These are phyloP conservation scores for Phylloporus scabripes DNA, from an alignment of 768 basidiomycete species.

Conservation along the genomic window DNA sequence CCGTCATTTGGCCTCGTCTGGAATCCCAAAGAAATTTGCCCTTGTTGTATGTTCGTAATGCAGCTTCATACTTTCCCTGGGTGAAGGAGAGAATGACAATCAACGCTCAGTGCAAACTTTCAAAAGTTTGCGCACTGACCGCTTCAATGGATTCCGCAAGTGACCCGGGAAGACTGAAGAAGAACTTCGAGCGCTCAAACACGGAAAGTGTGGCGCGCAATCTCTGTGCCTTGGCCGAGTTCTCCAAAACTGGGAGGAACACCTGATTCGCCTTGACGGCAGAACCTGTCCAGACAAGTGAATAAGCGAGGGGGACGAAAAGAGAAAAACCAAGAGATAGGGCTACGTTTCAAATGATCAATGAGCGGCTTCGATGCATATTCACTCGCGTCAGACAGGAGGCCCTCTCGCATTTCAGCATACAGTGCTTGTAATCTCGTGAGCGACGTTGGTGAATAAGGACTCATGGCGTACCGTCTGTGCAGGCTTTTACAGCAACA, in stretches of 20 bases:
- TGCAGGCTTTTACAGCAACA: conserved; percentile 93
- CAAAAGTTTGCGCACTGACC: conserved; percentile 39
- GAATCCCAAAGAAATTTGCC: conserved; percentile 88
- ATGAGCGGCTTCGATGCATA: conserved; percentile 78
- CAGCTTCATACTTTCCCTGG: conserved; percentile 90
- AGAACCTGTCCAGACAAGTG: conserved; percentile 49
- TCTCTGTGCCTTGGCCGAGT: conserved; percentile 90
- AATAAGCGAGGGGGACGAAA: not conserved
- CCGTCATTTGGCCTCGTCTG: conserved; percentile 77
- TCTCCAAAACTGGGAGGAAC: conserved; percentile 93
- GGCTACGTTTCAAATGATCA: conserved; percentile 79
- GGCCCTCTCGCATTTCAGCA: conserved; percentile 88
- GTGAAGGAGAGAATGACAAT: not conserved
- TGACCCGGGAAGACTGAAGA: conserved; percentile 94
- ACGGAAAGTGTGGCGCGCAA: conserved; percentile 89
- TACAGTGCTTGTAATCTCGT: conserved; percentile 57
- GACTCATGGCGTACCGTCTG: conserved; percentile 62
- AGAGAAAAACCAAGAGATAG: not conserved
- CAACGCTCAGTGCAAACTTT: not conserved
- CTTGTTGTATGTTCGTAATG: conserved; percentile 94
- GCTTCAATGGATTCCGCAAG: conserved; percentile 86
- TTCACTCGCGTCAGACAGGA: conserved; percentile 70
- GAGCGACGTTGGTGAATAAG: not conserved
- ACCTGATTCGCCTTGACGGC: conserved; percentile 92
- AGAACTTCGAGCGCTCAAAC: conserved; percentile 95